Conservation (phyloP, 352 stramenopile genomes). For the Phytophthora tentaculata region DNA sequence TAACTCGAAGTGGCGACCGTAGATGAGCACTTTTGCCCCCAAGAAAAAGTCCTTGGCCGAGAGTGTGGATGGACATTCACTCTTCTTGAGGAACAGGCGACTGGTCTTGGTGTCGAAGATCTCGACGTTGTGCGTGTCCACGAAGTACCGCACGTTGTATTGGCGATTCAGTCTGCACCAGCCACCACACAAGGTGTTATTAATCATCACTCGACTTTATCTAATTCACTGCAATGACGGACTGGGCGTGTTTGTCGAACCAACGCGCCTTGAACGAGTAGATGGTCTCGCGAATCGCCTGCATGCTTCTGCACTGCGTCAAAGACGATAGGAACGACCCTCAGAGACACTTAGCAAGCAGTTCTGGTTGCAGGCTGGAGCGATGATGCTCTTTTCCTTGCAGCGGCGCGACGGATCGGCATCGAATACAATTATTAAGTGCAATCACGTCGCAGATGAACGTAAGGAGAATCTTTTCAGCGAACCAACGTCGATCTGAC, state of each 20-base stretch:
- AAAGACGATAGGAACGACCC: no score
- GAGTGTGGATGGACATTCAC: conserved; percentile 74
- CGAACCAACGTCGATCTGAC: no score
- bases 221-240: conserved; percentile 10
- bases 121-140: conserved; percentile 82
- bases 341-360: no score
- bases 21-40: conserved; percentile 82
- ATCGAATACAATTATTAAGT: conserved; percentile 5
- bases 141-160: conserved; percentile 84
- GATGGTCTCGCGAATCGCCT: conserved; percentile 71
- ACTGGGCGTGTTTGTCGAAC: conserved; percentile 85
- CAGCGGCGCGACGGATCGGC: conserved; percentile 9
- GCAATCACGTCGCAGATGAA: conserved; percentile 20
- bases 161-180: conserved; percentile 73
- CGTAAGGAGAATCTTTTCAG: no score
- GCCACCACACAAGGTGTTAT: conserved; percentile 7
- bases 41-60: conserved; percentile 83
- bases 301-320: conserved; percentile 40
- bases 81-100: conserved; percentile 93
- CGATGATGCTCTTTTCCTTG: no score
- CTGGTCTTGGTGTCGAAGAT: conserved; percentile 90
- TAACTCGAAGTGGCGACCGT: conserved; percentile 84
- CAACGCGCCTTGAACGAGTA: conserved; percentile 86
- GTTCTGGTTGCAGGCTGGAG: conserved; percentile 7
- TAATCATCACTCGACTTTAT: background rate